Conservation (phyloP, 805 yeast species). For the Ogataea chonburiensis region DNA sequence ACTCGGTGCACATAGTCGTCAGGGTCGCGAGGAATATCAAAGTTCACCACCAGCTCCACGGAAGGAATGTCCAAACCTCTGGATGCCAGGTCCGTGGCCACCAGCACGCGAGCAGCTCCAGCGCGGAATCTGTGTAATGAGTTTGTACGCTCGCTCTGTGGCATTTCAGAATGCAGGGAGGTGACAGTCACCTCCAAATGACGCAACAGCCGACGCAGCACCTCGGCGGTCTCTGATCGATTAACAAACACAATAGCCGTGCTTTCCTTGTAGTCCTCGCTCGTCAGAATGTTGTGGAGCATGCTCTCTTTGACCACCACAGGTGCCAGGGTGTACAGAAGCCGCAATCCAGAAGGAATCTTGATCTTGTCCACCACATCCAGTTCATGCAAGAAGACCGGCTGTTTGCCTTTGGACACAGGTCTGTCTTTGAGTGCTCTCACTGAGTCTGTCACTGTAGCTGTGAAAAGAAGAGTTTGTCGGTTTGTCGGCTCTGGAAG, state of each 20-base stretch:
- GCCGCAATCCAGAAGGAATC: conserved; percentile 68
- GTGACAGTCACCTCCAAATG: conserved; percentile 78
- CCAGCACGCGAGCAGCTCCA: conserved; percentile 85
- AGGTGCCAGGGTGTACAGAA: conserved; percentile 75
- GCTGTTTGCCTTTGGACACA: conserved; percentile 51
- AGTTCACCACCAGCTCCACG: conserved; percentile 74
- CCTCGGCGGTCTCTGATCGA: conserved; percentile 86
- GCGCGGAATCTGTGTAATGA: conserved; percentile 92
- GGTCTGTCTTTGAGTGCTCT: conserved; percentile 70
- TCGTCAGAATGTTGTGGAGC: conserved; percentile 63
- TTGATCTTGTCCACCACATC: conserved; percentile 73
- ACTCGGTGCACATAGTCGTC: conserved; percentile 85
- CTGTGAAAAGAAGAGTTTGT: conserved; percentile 90
- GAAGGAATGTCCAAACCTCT: conserved; percentile 84
- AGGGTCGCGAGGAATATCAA: conserved; percentile 80
- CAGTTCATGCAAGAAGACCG: conserved; percentile 70
- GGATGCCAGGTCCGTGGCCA: conserved; percentile 95
- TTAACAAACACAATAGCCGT: conserved; percentile 89
- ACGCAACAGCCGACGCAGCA: conserved; percentile 72
- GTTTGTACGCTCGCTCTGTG: conserved; percentile 86
- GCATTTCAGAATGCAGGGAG: conserved; percentile 91
- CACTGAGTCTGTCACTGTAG: conserved; percentile 93
- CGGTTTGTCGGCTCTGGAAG: conserved; percentile 71
- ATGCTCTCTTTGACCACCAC: conserved; percentile 89
- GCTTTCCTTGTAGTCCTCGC: conserved; percentile 58